phyloP scores from a whole-genome alignment of 371 early-diverging fungal genomes.

The Blakeslea trispora region DNA sequence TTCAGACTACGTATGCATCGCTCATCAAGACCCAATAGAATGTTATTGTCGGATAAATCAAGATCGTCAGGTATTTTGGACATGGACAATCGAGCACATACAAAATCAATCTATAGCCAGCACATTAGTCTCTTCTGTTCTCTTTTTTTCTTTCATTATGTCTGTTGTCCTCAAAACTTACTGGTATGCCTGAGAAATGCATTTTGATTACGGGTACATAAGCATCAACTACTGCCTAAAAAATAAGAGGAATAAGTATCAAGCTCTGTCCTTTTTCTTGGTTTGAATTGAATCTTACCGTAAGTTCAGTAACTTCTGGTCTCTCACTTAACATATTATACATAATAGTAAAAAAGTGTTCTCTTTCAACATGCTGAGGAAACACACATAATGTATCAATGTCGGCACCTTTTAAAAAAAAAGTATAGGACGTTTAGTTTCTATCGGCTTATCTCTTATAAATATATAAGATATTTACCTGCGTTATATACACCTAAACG shows the following conservation, averaged over 20 bases:
- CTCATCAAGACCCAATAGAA: conserved; percentile 91
- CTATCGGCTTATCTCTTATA: conserved; percentile 5
- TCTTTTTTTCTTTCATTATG: neutral
- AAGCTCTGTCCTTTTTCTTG: neutral
- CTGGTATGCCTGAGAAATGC: conserved; percentile 84
- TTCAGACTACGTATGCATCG: conserved; percentile 93
- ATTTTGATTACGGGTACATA: conserved; percentile 99
- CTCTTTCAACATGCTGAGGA: conserved; percentile 88
- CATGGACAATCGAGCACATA: conserved; percentile 85
- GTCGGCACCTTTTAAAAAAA: conserved; percentile 80
- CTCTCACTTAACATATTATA: conserved; percentile 74
- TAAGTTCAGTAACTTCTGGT: conserved; percentile 85
- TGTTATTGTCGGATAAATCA: conserved; percentile 81
- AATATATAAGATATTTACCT: too few species aligned
- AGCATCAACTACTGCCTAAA: conserved; percentile 87
- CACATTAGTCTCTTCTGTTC: conserved; percentile 1
- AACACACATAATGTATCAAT: conserved; percentile 98
- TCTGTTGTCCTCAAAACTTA: conserved; percentile 38
- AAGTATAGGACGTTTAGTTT: neutral
- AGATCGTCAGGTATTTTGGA: conserved; percentile 80
- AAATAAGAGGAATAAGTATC: too few species aligned
- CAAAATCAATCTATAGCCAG: conserved; percentile 85
- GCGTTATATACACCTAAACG: conserved; percentile 96
- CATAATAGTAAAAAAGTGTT: conserved; percentile 93
- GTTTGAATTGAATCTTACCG: too few species aligned